A percentile compares a stretch with the other conserved stretches of the same genome.
phyloP scores from a whole-genome alignment of 176 grass and related monocot species.

The Ensete glaucum region DNA sequence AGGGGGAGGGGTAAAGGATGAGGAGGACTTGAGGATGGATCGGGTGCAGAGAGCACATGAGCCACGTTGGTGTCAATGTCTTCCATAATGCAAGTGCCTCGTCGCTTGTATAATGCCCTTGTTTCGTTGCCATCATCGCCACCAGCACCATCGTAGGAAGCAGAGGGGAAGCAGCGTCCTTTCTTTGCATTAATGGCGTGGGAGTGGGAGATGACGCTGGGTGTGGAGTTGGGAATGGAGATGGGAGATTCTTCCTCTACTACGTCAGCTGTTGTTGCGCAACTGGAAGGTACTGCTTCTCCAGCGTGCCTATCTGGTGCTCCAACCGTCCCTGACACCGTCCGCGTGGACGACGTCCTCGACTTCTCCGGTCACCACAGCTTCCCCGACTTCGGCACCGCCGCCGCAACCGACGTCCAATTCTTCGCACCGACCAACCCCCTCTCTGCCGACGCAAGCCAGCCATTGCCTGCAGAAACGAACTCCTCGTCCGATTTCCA shows the following conservation, averaged over 20 bases:
- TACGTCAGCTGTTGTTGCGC: neutral
- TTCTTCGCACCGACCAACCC: neutral
- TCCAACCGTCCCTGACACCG: neutral
- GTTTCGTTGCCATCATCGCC: neutral
- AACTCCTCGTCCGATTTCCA: neutral
- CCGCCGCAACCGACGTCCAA: neutral
- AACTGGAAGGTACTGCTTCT: neutral
- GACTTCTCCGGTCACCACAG: neutral
- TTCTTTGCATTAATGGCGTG: neutral
- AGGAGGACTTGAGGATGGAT: neutral
- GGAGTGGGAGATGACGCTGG: neutral
- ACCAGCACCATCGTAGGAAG: neutral
- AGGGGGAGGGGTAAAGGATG: neutral
- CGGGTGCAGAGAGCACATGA: neutral
- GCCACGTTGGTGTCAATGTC: neutral
- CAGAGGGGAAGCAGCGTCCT: neutral
- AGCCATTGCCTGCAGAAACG: neutral
- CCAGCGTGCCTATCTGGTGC: neutral
- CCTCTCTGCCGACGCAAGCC: neutral
- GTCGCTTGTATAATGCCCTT: neutral
- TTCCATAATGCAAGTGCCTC: constrained; percentile 4
- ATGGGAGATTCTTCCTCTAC: neutral
- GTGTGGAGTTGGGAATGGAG: neutral
- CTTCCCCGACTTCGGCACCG: neutral
- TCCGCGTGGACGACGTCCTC: constrained; percentile 7